These are phyloP conservation scores for Pichia cephalocereana DNA, from an alignment of 805 yeast species.

Conservation along the genomic window DNA sequence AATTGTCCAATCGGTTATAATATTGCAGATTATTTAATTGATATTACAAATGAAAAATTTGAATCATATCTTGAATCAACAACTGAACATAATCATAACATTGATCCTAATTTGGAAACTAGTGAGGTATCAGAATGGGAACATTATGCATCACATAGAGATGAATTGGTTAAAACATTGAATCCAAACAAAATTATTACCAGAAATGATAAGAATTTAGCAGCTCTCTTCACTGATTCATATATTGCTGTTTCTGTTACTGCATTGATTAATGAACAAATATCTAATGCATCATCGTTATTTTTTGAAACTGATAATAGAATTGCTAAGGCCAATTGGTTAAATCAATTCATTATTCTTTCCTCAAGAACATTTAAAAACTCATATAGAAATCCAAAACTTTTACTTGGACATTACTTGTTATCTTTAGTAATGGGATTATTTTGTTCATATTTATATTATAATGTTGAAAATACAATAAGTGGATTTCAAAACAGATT, in stretches of 20 bases:
- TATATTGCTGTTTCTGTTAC: conserved; percentile 31
- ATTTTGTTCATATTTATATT: conserved; percentile 81
- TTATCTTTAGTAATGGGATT: conserved; percentile 69
- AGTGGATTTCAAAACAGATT: conserved; percentile 94
- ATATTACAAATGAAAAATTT: conserved; percentile 62
- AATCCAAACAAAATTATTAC: conserved; percentile 3
- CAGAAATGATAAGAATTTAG: conserved; percentile 8
- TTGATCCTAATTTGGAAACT: conserved; percentile 14
- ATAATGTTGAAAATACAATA: conserved; percentile 75
- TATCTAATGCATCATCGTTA: conserved; percentile 4
- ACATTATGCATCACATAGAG: conserved; percentile 74
- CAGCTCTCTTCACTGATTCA: conserved; percentile 24
- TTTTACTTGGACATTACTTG: conserved; percentile 77
- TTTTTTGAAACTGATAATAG: conserved; percentile 23
- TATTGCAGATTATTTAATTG: conserved; percentile 88
- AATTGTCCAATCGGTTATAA: conserved; percentile 84
- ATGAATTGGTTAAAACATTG: conserved; percentile 40
- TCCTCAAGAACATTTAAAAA: conserved; percentile 87
- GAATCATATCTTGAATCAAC: conserved; percentile 1
- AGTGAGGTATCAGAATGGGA: conserved; percentile 68
- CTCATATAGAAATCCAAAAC: conserved; percentile 82
- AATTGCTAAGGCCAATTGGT: conserved; percentile 46
- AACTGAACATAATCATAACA: conserved; percentile 13
- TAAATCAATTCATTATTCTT: conserved; percentile 61
- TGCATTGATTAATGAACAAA: conserved; percentile 27